Percentiles rank a stretch among this genome's conserved stretches.
Conservation (phyloP, 116 monocot genomes). For the Iris pallida region DNA sequence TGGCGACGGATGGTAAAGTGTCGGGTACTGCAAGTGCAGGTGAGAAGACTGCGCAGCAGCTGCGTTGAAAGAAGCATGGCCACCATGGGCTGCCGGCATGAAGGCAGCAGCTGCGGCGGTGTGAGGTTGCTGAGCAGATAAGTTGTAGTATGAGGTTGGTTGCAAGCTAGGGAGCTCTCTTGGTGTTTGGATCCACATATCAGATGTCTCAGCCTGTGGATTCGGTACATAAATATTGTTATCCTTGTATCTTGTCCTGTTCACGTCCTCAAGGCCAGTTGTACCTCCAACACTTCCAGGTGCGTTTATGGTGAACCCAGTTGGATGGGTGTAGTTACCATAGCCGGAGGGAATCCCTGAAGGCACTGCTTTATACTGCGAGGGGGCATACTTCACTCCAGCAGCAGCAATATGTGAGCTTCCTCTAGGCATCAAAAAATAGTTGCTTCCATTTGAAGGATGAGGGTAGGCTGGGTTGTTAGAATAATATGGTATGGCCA, state of each 20-base stretch:
- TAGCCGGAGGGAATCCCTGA: constrained; percentile 43
- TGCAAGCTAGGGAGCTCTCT: constrained; percentile 56
- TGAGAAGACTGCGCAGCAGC: constrained; percentile 45
- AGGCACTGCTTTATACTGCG: constrained; percentile 67
- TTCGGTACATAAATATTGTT: constrained; percentile 55
- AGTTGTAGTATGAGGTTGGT: constrained; percentile 52
- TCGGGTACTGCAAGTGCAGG: constrained; percentile 49
- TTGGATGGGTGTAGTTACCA: constrained; percentile 51
- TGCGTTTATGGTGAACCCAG: constrained; percentile 40
- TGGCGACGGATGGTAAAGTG: constrained; percentile 51
- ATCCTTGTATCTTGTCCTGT: constrained; percentile 70
- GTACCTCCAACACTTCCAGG: constrained; percentile 43
- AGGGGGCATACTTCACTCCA: constrained; percentile 53
- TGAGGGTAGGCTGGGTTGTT: constrained; percentile 59
- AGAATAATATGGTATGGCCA: constrained; percentile 72
- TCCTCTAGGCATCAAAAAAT: constrained; percentile 70
- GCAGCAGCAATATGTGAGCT: constrained; percentile 44
- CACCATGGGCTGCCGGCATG: constrained; percentile 35
- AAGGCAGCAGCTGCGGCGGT: constrained; percentile 33
- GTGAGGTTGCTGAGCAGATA: constrained; percentile 43
- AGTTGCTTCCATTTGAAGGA: constrained; percentile 53
- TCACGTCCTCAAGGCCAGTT: constrained; percentile 42
- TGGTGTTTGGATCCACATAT: constrained; percentile 70
- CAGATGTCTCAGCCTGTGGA: constrained; percentile 61
- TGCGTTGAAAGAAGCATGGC: constrained; percentile 51